phyloP scores from a whole-genome alignment of 805 yeast genomes.

The Metschnikowia cubensis region DNA sequence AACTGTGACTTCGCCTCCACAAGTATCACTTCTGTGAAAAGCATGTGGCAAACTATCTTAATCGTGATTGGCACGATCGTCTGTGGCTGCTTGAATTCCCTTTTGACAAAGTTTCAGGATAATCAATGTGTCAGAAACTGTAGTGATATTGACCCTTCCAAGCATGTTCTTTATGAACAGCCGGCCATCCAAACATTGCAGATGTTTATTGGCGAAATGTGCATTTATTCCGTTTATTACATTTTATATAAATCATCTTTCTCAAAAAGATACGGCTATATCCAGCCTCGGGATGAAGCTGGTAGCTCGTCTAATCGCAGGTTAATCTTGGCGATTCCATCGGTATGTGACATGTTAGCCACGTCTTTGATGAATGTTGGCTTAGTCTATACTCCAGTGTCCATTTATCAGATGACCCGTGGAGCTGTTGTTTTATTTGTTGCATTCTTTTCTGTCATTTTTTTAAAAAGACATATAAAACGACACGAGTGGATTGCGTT shows the following conservation, averaged over 20 bases:
- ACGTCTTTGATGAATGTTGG: slow-evolving; percentile 80
- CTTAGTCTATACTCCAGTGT: slow-evolving; percentile 67
- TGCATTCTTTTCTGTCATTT: slow-evolving; percentile 63
- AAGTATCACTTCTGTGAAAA: neutral
- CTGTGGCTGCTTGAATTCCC: slow-evolving; percentile 70
- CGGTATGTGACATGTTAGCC: slow-evolving; percentile 66
- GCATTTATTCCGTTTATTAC: slow-evolving; percentile 42
- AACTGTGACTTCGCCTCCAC: neutral
- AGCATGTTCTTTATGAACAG: slow-evolving; percentile 59
- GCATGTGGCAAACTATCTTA: slow-evolving; percentile 14
- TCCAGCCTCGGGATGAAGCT: slow-evolving; percentile 4
- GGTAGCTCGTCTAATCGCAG: slow-evolving; percentile 10
- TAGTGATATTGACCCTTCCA: slow-evolving; percentile 36
- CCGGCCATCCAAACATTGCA: slow-evolving; percentile 77
- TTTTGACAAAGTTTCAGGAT: slow-evolving; percentile 73
- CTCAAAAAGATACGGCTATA: slow-evolving; percentile 11
- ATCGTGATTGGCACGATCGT: slow-evolving; percentile 50
- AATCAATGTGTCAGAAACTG: slow-evolving; percentile 65
- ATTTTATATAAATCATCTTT: slow-evolving; percentile 22
- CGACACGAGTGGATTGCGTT: slow-evolving; percentile 67
- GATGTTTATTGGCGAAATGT: slow-evolving; percentile 73
- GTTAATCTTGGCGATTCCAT: slow-evolving; percentile 48
- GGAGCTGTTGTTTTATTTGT: slow-evolving; percentile 76
- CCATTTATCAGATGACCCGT: slow-evolving; percentile 81
- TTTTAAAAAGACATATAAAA: slow-evolving; percentile 52